Base-by-base conservation (phyloP, 768 basidiomycete genomes). In the Lactifluus subvellereus region DNA sequence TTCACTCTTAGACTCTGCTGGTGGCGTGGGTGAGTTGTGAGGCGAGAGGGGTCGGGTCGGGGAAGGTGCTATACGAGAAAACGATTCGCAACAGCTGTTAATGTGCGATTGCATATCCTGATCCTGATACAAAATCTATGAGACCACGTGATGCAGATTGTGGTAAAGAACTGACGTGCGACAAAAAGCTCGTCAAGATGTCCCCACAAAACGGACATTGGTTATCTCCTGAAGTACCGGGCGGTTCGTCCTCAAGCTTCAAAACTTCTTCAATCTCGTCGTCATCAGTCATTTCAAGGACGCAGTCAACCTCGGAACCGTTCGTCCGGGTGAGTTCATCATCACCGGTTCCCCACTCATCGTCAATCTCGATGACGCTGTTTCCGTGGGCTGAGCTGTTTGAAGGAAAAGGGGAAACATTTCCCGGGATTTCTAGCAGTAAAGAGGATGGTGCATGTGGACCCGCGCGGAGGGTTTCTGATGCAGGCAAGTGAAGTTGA, bases 321-420 rank as follows among this genome's bases (percentile, higher is more conserved):
- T 20, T 72, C 67, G 61, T 72, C 73, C 7, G 60, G 35, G 57
- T 59, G 9, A 79, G 72, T 71, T 87, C 91, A 66, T 93, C 91
- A 67, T 92, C 90, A 11, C 83, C 88, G 68, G 77, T 84, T 48
- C 77, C 82, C 89, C 90, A 91, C 7, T 84, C 84, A 37, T 80
- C 80, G 18, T 76, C 77, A 30, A 67, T 70, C 43, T 58, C 52
- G 10, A 67, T 62, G 27, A 58, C 33, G 22, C 22, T 27, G 3
- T 59, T 59, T 38, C 22, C 45, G 20, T 14, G 13, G 32, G 38
- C 11, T 11, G 22, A 3, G 14, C 43, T 45, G 9, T 30, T 32
- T 7, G 54, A 16, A 22, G 14, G 30, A 2, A 27, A 14, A 30
- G 2, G 20, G 6, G 61, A 40, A 30, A 14, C 20, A n/a, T 33